A percentile compares a stretch with the other conserved stretches of the same genome.
These are phyloP conservation scores for Candida ascalaphidarum DNA, from an alignment of 805 yeast species.

Conservation along the genomic window DNA sequence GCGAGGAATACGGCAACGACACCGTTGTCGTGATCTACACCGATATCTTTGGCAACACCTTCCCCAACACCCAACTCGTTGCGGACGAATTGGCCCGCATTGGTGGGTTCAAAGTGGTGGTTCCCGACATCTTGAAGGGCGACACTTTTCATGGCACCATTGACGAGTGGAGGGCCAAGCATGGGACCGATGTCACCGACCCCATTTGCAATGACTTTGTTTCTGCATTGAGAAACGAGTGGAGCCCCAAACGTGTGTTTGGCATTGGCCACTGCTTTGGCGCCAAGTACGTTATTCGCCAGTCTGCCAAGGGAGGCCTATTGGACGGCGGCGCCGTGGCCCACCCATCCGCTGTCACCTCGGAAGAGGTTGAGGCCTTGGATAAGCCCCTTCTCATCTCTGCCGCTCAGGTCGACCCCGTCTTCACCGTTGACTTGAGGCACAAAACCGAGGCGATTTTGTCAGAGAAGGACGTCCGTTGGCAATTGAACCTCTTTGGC, in stretches of 20 bases:
- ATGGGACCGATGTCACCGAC: constrained; percentile 38
- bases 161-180: constrained; percentile 52
- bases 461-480: constrained; percentile 38
- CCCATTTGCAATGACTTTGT: constrained; percentile 45
- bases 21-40: constrained; percentile 55
- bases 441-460: constrained; percentile 51
- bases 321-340: constrained; percentile 65
- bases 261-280: constrained; percentile 81
- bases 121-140: constrained; percentile 69
- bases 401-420: constrained; percentile 64
- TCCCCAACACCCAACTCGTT: constrained; percentile 48
- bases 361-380: constrained; percentile 57
- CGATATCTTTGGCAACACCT: constrained; percentile 60
- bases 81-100: constrained; percentile 58
- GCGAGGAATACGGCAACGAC: constrained; percentile 20
- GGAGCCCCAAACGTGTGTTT: constrained; percentile 40
- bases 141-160: constrained; percentile 23
- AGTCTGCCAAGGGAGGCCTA: constrained; percentile 32
- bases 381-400: constrained; percentile 59
- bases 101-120: constrained; percentile 52
- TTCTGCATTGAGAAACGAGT: constrained; percentile 31
- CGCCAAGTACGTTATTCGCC: constrained; percentile 58
- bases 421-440: constrained; percentile 61
- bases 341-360: constrained; percentile 73
- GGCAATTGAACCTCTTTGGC: constrained; percentile 52